phyloP scores from a whole-genome alignment of 768 basidiomycete species.

The Podaxis mareebaensis region DNA sequence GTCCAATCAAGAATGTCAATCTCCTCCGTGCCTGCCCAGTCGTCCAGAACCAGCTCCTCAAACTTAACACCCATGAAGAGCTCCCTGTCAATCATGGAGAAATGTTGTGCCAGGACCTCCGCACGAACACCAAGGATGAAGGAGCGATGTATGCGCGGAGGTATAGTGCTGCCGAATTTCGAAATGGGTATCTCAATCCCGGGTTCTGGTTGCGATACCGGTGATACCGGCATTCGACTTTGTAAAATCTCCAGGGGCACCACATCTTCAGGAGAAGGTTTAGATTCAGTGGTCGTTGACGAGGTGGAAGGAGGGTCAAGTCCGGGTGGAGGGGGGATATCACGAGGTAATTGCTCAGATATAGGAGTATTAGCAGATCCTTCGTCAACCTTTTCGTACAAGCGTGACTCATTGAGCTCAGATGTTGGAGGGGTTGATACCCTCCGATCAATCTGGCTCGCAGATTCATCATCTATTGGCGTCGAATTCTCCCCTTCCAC shows the following conservation, averaged over 20 bases:
- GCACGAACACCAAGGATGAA: constrained; percentile 70
- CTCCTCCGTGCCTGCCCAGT: constrained; percentile 65
- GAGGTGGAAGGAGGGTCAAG: constrained; percentile 32
- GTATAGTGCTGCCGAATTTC: constrained; percentile 35
- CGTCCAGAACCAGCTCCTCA: constrained; percentile 80
- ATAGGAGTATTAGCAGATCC: constrained; percentile 32
- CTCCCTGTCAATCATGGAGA: constrained; percentile 87
- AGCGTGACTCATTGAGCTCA: constrained; percentile 14
- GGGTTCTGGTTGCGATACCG: constrained; percentile 20
- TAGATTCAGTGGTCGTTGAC: constrained; percentile 32
- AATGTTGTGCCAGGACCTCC: constrained; percentile 69
- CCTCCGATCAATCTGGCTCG: constrained; percentile 18
- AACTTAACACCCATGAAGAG: constrained; percentile 83
- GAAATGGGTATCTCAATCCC: constrained; percentile 23
- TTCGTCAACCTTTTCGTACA: constrained; percentile 12
- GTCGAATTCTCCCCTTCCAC: constrained; percentile 26
- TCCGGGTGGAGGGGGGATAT: constrained; percentile 26
- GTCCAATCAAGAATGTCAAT: constrained; percentile 82
- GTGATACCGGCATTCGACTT: constrained; percentile 45
- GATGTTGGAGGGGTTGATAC: constrained; percentile 17
- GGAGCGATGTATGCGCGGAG: constrained; percentile 59
- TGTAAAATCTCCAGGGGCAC: constrained; percentile 68
- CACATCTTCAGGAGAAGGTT: constrained; percentile 58
- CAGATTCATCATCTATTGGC: constrained; percentile 20
- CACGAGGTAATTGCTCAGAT: constrained; percentile 31